phyloP scores from a whole-genome alignment of 1,139 yeast genomes.

The Yamadazyma sp. region DNA sequence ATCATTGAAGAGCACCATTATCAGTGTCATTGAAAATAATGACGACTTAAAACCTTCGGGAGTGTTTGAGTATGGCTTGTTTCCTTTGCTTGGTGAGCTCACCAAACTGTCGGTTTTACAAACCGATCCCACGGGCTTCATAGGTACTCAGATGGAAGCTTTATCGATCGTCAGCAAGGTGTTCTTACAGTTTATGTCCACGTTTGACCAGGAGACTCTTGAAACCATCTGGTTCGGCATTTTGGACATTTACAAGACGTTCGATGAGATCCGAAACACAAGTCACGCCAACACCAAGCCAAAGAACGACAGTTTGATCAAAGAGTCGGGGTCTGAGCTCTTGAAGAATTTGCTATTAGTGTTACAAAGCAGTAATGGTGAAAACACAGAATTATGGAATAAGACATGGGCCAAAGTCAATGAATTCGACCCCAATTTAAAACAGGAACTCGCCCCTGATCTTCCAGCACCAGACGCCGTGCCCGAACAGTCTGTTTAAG shows the following conservation, averaged over 20 bases:
- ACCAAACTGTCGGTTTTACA: slow-evolving; percentile 65
- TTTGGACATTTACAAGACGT: slow-evolving; percentile 30
- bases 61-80: slow-evolving; percentile 68
- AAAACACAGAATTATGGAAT: slow-evolving; percentile 28
- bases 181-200: slow-evolving; percentile 52
- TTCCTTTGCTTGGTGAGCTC: slow-evolving; percentile 70
- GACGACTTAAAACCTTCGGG: slow-evolving; percentile 45
- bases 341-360: slow-evolving; percentile 58
- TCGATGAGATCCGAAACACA: slow-evolving; percentile 22
- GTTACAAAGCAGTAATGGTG: slow-evolving; percentile 28
- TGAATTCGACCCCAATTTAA: slow-evolving; percentile 44
- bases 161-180: slow-evolving; percentile 69
- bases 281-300: too few species aligned
- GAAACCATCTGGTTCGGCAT: slow-evolving; percentile 37
- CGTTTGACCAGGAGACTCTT: slow-evolving; percentile 24
- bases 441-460: slow-evolving; percentile 8
- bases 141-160: slow-evolving; percentile 63
- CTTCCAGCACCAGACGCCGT: neutral
- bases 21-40: slow-evolving; percentile 28
- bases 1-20: slow-evolving; percentile 47
- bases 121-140: slow-evolving; percentile 65
- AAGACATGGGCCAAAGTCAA: slow-evolving; percentile 46
- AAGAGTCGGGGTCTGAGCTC: slow-evolving; percentile 62
- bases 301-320: slow-evolving; percentile 38
- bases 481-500: neutral